Percentiles rank a stretch among this genome's conserved stretches.
Evolutionary conservation across 2,329 filamentous ascomycete genomes (phyloP).

Genomic region (Aureobasidium melanogenum): DNA sequence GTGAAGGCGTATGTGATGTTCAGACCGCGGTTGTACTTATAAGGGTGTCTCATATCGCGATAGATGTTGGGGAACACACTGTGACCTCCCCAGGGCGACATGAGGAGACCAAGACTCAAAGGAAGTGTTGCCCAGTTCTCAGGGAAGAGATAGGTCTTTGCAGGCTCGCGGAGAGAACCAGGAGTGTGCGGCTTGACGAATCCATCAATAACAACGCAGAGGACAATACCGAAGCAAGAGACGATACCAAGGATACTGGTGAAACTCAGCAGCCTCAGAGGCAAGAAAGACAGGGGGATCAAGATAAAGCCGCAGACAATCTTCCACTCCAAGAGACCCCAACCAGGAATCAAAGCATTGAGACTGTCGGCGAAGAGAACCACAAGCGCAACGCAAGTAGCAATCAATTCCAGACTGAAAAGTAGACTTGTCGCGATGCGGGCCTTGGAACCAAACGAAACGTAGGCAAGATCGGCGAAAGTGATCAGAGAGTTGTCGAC

Average conservation of each 20-base stretch:
- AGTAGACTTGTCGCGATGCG: conserved; percentile 74
- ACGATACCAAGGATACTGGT: conserved; percentile 91
- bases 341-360: conserved; percentile 63
- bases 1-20: conserved; percentile 79
- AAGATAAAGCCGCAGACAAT: conserved; percentile 69
- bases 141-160: conserved; percentile 72
- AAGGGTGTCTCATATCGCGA: conserved; percentile 69
- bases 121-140: conserved; percentile 80
- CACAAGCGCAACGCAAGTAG: conserved; percentile 79
- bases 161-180: conserved; percentile 75
- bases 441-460: conserved; percentile 77
- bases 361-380: conserved; percentile 95
- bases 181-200: conserved; percentile 69
- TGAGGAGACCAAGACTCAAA: conserved; percentile 80
- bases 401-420: conserved; percentile 80
- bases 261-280: conserved; percentile 74
- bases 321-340: conserved; percentile 70
- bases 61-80: conserved; percentile 79
- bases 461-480: conserved; percentile 86
- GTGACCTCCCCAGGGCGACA: conserved; percentile 69
- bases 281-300: conserved; percentile 74
- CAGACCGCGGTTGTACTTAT: conserved; percentile 68
- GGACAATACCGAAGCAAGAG: conserved; percentile 78
- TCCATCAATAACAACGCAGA: conserved; percentile 78
- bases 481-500: conserved; percentile 79